Evolutionary conservation across 2,329 filamentous ascomycete genomes (phyloP).

Genomic region (Sclerotiophoma versabilis): DNA sequence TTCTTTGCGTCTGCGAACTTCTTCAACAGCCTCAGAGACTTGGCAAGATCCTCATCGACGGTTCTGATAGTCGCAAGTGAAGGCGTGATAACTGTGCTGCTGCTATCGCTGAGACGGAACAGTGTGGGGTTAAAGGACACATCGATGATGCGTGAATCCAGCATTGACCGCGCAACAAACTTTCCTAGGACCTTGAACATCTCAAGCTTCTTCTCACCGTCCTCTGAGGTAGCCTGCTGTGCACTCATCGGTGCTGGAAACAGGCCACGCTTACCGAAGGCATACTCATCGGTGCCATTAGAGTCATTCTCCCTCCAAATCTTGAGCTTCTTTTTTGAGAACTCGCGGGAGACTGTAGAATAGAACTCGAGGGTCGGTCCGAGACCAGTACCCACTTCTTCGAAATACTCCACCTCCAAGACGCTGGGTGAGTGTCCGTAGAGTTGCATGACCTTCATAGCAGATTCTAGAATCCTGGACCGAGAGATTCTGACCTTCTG

Average conservation of each 20-base stretch:
- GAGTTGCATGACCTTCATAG: slow-evolving; percentile 97
- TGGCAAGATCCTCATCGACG: slow-evolving; percentile 85
- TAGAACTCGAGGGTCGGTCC: slow-evolving; percentile 98
- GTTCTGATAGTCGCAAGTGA: slow-evolving; percentile 89
- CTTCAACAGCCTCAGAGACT: slow-evolving; percentile 85
- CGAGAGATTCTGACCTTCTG: slow-evolving; percentile 98
- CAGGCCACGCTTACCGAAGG: slow-evolving; percentile 81
- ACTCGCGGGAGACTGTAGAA: slow-evolving; percentile 95
- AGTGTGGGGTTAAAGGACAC: slow-evolving; percentile 97
- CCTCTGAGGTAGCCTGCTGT: slow-evolving; percentile 74
- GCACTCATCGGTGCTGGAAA: slow-evolving; percentile 92
- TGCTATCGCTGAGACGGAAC: slow-evolving; percentile 84
- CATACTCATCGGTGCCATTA: slow-evolving; percentile 76
- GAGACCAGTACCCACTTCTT: slow-evolving; percentile 95
- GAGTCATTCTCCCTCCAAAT: slow-evolving; percentile 93
- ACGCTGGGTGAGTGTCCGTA: slow-evolving; percentile 97
- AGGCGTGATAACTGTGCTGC: slow-evolving; percentile 71
- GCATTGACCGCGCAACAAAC: slow-evolving; percentile 97
- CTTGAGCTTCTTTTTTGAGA: slow-evolving; percentile 95
- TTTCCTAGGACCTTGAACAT: slow-evolving; percentile 94
- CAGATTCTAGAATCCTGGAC: slow-evolving; percentile 93
- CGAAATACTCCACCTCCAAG: slow-evolving; percentile 97
- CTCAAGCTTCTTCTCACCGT: slow-evolving; percentile 86
- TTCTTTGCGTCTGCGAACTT: slow-evolving; percentile 85
- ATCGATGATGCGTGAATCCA: slow-evolving; percentile 97